Percentiles rank a stretch among this genome's conserved stretches.
These are phyloP conservation scores for Malbranchea cinnamomea DNA, from an alignment of 2,329 filamentous ascomycete species.

Conservation along the genomic window DNA sequence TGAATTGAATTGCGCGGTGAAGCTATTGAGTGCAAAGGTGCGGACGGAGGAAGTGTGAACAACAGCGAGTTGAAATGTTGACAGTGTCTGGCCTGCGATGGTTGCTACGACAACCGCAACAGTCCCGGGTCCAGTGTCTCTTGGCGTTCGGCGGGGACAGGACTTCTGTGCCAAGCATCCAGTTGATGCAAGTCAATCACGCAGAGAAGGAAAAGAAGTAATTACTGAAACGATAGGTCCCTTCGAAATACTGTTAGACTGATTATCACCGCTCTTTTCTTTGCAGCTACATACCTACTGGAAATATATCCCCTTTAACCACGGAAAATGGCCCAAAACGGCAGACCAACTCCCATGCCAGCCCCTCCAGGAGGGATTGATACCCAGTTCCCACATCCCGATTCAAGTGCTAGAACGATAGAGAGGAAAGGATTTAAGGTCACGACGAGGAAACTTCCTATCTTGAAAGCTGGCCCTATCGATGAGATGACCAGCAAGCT, in stretches of 20 bases:
- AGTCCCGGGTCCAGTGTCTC: no score
- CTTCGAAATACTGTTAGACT: no score
- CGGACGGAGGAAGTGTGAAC: neutral
- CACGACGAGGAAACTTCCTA: slow-evolving; percentile 77
- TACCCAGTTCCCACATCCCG: slow-evolving; percentile 42
- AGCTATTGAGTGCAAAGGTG: neutral
- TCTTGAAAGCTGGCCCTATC: slow-evolving; percentile 82
- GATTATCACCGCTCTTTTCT: no score
- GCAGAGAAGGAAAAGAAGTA: no score
- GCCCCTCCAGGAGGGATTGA: slow-evolving; percentile 17
- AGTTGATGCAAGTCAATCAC: no score
- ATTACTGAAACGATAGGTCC: no score
- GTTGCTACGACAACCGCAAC: slow-evolving; percentile 5
- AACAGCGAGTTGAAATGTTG: neutral
- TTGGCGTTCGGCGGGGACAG: no score
- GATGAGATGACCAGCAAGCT: slow-evolving; percentile 66
- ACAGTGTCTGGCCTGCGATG: slow-evolving; percentile 4
- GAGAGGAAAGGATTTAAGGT: slow-evolving; percentile 56
- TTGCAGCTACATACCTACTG: no score
- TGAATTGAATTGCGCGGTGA: neutral
- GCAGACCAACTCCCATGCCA: slow-evolving; percentile 4
- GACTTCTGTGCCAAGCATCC: slow-evolving; percentile 1
- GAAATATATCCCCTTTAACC: no score
- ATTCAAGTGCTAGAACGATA: slow-evolving; percentile 38
- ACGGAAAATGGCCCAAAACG: no score